These are phyloP conservation scores for Picochlorum sp. DNA, from an alignment of 139 green algal species.

Conservation along the genomic window DNA sequence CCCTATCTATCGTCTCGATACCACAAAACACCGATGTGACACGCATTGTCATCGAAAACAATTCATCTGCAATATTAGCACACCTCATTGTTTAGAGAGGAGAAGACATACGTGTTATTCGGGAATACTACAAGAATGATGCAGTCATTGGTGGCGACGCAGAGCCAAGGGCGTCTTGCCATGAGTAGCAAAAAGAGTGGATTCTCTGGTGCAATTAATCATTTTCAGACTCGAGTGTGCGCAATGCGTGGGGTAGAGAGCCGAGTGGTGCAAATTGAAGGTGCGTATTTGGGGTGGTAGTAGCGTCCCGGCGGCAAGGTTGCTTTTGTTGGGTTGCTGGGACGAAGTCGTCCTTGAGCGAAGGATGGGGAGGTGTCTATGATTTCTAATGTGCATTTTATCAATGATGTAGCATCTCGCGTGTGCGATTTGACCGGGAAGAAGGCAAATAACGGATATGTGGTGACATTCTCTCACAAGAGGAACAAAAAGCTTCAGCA, in stretches of 20 bases:
- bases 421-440: slow-evolving; percentile 85
- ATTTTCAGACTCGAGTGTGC: neutral
- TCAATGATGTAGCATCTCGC: slow-evolving; percentile 27
- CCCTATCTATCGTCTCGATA: too few relatives aligned
- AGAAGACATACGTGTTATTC: neutral
- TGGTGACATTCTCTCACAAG: slow-evolving; percentile 96
- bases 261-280: neutral
- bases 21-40: too few relatives aligned
- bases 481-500: slow-evolving; percentile 93
- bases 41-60: too few relatives aligned
- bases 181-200: neutral
- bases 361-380: neutral
- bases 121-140: neutral
- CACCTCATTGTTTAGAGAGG: too few relatives aligned
- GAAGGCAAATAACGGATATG: slow-evolving; percentile 95
- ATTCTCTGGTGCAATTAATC: neutral
- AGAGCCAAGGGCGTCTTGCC: too few relatives aligned
- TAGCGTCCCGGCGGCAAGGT: too few relatives aligned
- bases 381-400: slow-evolving; percentile 1
- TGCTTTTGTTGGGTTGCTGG: too few relatives aligned
- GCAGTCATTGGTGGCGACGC: neutral
- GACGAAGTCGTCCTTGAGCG: too few relatives aligned
- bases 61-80: too few relatives aligned
- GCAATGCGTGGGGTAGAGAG: too few relatives aligned
- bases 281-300: neutral